phyloP scores from a whole-genome alignment of 2,329 filamentous ascomycete species.

The Cyphellophora attinorum region DNA sequence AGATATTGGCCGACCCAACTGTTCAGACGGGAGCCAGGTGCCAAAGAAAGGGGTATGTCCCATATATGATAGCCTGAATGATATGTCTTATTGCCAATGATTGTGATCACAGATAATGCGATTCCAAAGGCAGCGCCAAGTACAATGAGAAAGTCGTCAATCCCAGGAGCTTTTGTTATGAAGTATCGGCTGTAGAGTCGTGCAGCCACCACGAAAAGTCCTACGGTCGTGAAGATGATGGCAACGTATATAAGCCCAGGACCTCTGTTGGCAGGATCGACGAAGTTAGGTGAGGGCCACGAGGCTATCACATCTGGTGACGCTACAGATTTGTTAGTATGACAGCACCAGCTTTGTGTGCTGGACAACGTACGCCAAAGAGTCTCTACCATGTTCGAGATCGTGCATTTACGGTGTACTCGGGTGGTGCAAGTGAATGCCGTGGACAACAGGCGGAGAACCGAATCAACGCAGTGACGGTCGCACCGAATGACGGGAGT shows the following conservation, averaged over 20 bases:
- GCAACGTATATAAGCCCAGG: conserved; percentile 18
- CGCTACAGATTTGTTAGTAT: no score
- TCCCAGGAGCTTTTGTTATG: neutral
- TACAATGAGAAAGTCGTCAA: conserved; percentile 1
- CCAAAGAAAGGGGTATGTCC: conserved; percentile 13
- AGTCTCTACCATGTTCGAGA: no score
- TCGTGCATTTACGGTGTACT: no score
- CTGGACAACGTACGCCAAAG: no score
- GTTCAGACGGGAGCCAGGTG: conserved; percentile 10
- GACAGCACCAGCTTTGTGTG: no score
- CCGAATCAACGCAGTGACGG: no score
- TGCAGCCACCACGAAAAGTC: conserved; percentile 10
- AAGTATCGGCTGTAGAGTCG: conserved; percentile 14
- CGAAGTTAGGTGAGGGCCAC: conserved; percentile 24
- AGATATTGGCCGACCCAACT: conserved; percentile 16
- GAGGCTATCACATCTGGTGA: no score
- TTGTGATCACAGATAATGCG: conserved; percentile 4
- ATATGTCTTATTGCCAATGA: conserved; percentile 7
- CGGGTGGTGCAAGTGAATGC: no score
- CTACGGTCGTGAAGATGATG: conserved; percentile 19
- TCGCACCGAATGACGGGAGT: no score
- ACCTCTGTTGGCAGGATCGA: conserved; percentile 20
- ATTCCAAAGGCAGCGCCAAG: conserved; percentile 4
- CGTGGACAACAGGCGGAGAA: no score
- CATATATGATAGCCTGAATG: conserved; percentile 16